A percentile compares a stretch with the other conserved stretches of the same genome.
Conservation (phyloP, 1,284 basidiomycete genomes). For the Sporisorium iseilematis-ciliati region DNA sequence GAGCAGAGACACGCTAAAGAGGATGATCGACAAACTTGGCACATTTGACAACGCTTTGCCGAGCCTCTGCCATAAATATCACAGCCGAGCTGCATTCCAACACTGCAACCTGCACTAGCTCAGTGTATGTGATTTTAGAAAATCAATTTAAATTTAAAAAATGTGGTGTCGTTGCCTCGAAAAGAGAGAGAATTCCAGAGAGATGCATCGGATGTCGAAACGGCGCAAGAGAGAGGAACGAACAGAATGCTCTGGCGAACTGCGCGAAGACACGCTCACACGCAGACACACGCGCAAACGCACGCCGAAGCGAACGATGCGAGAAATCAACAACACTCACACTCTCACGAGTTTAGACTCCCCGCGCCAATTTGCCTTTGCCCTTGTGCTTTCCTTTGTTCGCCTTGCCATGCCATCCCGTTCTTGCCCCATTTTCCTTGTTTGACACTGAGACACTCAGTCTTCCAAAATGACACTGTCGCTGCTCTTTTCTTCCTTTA, state of each 20-base stretch:
- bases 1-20: conserved; percentile 1
- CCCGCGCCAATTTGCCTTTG: conserved; percentile 1
- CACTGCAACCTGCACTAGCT: conserved; percentile 18
- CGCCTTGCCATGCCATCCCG: neutral
- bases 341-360: neutral
- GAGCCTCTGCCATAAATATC: conserved; percentile 11
- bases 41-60: conserved; percentile 9
- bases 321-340: conserved; percentile 3
- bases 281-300: neutral
- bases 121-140: conserved; percentile 4
- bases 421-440: neutral
- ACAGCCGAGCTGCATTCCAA: conserved; percentile 34
- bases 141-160: neutral
- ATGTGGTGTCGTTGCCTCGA: too few relatives aligned
- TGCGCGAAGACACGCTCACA: neutral
- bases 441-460: conserved; percentile 3
- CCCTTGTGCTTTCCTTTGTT: neutral
- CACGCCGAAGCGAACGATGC: too few relatives aligned
- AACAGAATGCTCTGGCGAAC: neutral
- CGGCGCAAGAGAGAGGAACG: conserved; percentile 11
- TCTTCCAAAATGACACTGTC: neutral
- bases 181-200: conserved; percentile 1
- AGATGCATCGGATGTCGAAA: conserved; percentile 26
- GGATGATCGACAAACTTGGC: conserved; percentile 50
- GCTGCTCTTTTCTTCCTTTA: neutral